These are phyloP conservation scores for Triticum dicoccoides DNA, from an alignment of 176 grass and related monocot species.

Conservation along the genomic window DNA sequence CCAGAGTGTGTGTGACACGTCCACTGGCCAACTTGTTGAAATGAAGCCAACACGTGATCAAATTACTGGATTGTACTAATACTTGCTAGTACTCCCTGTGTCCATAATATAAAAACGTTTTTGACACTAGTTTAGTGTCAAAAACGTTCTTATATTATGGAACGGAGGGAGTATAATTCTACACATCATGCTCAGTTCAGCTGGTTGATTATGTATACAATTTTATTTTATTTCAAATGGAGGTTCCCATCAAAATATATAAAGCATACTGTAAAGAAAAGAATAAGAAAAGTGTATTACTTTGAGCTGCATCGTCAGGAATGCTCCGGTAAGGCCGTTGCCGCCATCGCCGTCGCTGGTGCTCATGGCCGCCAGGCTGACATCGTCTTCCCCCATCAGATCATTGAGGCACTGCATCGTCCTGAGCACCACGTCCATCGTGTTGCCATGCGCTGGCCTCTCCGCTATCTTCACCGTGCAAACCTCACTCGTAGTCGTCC, in stretches of 20 bases:
- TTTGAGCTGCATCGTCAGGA: constrained; percentile 50
- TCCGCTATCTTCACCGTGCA: constrained; percentile 44
- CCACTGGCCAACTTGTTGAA: background rate
- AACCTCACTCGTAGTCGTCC: background rate
- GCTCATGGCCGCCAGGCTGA: constrained; percentile 50
- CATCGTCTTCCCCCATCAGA: constrained; percentile 15
- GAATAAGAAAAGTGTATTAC: constrained; percentile 17
- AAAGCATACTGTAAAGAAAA: background rate
- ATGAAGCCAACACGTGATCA: background rate
- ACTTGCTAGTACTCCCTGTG: too few relatives aligned
- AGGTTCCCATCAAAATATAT: background rate
- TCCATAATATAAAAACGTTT: too few relatives aligned
- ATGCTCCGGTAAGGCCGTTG: background rate
- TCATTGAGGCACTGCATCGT: constrained; percentile 55
- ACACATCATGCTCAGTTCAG: too few relatives aligned
- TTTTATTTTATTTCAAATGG: background rate
- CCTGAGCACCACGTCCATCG: constrained; percentile 45
- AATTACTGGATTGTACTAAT: background rate
- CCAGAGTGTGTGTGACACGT: background rate
- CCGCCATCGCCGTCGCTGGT: background rate
- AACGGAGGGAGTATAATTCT: too few relatives aligned
- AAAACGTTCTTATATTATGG: too few relatives aligned
- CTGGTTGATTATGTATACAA: too few relatives aligned
- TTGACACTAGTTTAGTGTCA: too few relatives aligned
- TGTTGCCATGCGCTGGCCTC: constrained; percentile 26